A percentile compares a stretch with the other conserved stretches of the same genome.
These are phyloP conservation scores for Sporothrix globosa DNA, from an alignment of 2,329 filamentous ascomycete species.

Conservation along the genomic window DNA sequence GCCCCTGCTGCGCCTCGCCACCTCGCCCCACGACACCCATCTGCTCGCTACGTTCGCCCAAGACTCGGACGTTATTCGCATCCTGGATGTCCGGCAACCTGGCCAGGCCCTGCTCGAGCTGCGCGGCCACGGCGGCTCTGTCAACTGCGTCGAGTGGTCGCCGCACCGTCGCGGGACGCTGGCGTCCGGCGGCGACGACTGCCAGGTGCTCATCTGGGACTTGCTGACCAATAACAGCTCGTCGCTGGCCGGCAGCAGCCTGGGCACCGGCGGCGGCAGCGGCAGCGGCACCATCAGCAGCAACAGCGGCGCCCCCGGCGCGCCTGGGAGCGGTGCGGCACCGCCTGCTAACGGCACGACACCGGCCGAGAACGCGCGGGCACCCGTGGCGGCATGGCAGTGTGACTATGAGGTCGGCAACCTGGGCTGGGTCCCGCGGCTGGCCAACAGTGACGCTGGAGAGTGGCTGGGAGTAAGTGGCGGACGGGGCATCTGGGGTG, in stretches of 20 bases:
- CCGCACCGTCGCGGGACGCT: conserved; percentile 79
- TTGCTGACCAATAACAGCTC: conserved; percentile 68
- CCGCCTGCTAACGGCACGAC: conserved; percentile 52
- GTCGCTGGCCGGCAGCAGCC: conserved; percentile 30
- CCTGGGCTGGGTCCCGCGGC: conserved; percentile 78
- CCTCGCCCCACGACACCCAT: conserved; percentile 93
- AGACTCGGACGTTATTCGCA: conserved; percentile 88
- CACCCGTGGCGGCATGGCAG: conserved; percentile 76
- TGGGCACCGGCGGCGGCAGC: background rate
- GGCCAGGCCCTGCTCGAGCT: conserved; percentile 94
- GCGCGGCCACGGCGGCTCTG: conserved; percentile 78
- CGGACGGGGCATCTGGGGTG: conserved; percentile 80
- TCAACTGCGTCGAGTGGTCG: conserved; percentile 97
- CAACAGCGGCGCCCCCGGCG: background rate
- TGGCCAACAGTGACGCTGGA: conserved; percentile 68
- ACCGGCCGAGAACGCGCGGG: conserved; percentile 61
- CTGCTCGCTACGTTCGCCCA: conserved; percentile 96
- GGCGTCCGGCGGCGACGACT: conserved; percentile 90
- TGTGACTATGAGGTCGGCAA: conserved; percentile 88
- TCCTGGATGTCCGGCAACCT: conserved; percentile 93
- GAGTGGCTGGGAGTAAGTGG: conserved; percentile 86
- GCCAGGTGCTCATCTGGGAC: conserved; percentile 91
- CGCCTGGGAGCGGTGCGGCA: background rate
- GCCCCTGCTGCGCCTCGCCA: conserved; percentile 77
- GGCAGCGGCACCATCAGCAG: conserved; percentile 30